These are phyloP conservation scores for Tilletia horrida DNA, from an alignment of 1,284 basidiomycete genomes.

Conservation along the genomic window DNA sequence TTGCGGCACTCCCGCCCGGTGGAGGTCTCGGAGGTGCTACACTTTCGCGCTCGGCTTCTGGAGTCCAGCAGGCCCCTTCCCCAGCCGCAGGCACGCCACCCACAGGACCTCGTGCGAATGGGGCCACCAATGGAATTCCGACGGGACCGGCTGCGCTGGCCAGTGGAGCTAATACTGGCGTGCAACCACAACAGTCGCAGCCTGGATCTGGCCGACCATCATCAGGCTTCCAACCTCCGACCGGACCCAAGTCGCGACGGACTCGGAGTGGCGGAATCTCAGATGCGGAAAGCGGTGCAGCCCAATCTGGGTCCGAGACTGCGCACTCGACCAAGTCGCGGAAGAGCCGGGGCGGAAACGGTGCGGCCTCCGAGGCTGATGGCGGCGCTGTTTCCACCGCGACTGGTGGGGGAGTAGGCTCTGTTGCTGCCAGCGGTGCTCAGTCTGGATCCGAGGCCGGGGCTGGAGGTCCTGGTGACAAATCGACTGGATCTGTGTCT, in stretches of 20 bases:
- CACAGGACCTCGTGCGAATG: conserved; percentile 5
- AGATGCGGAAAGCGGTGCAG: conserved; percentile 7
- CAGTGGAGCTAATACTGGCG: neutral
- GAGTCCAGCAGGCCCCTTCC: neutral
- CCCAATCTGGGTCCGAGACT: conserved; percentile 10
- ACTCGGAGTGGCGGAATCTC: neutral
- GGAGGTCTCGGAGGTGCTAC: neutral
- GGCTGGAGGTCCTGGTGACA: neutral
- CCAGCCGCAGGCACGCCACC: neutral
- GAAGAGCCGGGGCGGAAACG: neutral
- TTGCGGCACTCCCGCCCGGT: conserved; percentile 14
- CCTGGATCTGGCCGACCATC: no score
- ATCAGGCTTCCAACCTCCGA: neutral
- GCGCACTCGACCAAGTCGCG: conserved; percentile 4
- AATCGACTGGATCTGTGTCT: neutral
- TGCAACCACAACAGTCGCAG: no score
- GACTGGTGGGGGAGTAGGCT: neutral
- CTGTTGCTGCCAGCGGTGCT: neutral
- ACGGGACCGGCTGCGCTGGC: conserved; percentile 8
- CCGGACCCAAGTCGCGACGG: conserved; percentile 13
- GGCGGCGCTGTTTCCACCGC: neutral
- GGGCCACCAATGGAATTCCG: neutral
- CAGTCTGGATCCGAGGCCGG: conserved; percentile 9
- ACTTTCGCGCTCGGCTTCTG: neutral
- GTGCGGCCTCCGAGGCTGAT: neutral